A percentile compares a stretch with the other conserved stretches of the same genome.
phyloP scores from a whole-genome alignment of 148 eudicot genomes.

The Bassia scoparia region DNA sequence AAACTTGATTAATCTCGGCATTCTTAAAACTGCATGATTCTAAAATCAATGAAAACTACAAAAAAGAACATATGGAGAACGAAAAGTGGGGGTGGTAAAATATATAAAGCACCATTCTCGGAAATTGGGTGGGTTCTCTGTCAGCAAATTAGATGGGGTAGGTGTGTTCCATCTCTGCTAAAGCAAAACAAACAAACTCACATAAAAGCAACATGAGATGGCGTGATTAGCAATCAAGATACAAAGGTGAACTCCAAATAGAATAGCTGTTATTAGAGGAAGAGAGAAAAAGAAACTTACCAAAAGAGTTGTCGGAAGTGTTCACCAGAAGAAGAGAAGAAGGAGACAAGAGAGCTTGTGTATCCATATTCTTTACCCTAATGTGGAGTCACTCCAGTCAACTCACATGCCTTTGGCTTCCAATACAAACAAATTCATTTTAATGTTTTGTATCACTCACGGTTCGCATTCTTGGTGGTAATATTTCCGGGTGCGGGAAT shows the following conservation, averaged over 20 bases:
- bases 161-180: constrained; percentile 49
- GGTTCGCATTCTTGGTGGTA: no score
- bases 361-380: constrained; percentile 71
- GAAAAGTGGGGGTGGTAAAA: neutral
- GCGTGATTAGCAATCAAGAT: no score
- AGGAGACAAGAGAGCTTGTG: constrained; percentile 90
- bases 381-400: no score
- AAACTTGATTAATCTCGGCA: neutral
- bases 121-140: constrained; percentile 80
- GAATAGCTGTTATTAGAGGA: no score
- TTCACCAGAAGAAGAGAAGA: constrained; percentile 73
- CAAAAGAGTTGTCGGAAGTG: constrained; percentile 47
- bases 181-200: neutral
- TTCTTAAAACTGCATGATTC: neutral
- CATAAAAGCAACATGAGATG: no score
- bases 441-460: no score
- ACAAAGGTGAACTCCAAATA: no score
- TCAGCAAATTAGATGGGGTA: constrained; percentile 47
- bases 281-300: constrained; percentile 22
- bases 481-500: no score
- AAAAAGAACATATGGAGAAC: neutral
- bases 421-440: no score
- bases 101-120: constrained; percentile 72
- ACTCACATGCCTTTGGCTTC: no score
- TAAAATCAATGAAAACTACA: neutral